Evolutionary conservation across 495 filamentous ascomycete species (phyloP).

Genomic region (Neurospora sp.): DNA sequence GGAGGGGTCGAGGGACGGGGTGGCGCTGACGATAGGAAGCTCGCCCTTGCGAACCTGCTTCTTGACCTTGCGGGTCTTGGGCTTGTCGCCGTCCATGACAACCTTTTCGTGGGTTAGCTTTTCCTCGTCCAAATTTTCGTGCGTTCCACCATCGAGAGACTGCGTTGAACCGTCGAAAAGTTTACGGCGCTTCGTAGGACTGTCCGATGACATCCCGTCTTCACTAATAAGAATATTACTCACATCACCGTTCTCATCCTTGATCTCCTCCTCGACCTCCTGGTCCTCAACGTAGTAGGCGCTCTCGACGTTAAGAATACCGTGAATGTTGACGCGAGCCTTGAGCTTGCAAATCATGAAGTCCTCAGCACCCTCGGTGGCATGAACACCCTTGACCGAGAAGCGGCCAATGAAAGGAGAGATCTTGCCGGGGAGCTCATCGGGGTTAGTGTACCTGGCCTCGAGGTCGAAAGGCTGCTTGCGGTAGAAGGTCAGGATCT

Average conservation of each 20-base stretch:
- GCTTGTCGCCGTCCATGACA: conserved; percentile 61
- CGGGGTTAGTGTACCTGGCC: conserved; percentile 82
- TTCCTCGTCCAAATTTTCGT: neutral
- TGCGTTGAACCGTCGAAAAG: neutral
- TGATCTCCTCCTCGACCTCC: conserved; percentile 90
- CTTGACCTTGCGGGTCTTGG: conserved; percentile 97
- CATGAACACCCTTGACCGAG: conserved; percentile 82
- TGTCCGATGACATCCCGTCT: neutral
- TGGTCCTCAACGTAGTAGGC: conserved; percentile 98
- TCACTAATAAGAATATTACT: conserved; percentile 30
- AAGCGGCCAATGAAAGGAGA: conserved; percentile 94
- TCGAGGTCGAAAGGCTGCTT: conserved; percentile 97
- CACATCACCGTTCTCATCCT: conserved; percentile 59
- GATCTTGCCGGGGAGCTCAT: conserved; percentile 80
- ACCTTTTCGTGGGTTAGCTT: conserved; percentile 27
- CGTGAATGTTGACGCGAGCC: conserved; percentile 93
- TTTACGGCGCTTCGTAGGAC: neutral
- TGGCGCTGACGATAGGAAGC: conserved; percentile 75
- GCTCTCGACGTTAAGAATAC: conserved; percentile 90
- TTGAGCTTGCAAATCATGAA: conserved; percentile 99
- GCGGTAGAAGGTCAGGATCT: conserved; percentile 99
- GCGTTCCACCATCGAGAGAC: neutral
- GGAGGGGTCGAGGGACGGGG: conserved; percentile 61
- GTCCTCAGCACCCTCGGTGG: conserved; percentile 68
- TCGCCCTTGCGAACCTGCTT: conserved; percentile 99